Base-by-base conservation (phyloP, 495 filamentous ascomycete genomes). In the Viridothelium virens region DNA sequence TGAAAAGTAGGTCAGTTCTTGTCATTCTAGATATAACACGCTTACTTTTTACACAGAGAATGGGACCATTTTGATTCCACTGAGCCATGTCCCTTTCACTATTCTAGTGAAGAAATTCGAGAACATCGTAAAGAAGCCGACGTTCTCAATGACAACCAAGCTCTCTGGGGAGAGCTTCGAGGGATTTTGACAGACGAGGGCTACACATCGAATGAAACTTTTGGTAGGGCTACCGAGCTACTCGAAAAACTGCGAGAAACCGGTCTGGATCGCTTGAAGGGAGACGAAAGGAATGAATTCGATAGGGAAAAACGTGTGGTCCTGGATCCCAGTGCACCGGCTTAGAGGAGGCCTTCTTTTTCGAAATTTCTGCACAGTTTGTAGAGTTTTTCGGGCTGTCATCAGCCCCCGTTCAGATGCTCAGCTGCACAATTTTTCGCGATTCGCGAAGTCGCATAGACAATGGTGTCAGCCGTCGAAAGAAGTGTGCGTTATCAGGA, bases 31-130 rank as follows among this genome's bases (percentile, higher is more conserved):
- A n/a, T 61, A 41, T 12, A 38, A 11, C 48, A 50, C n/a, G 62
- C 62, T 68, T 31, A 68, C 63, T n/a, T 34, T 59, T 39, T 11
- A 38, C 44, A 25, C 37, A 69, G 68, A 38, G 65, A 69, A 44
- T 69, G 65, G 65, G 61, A 66, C 5, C 18, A 59, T 61, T 66
- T 63, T 59, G 33, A 47, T 61, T 65, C 65, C 46, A 53, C 56
- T 48, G 34, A 63, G 48, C 68, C 65, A 63, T 69, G 65, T 39
- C 65, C 65, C n/a, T 69, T 67, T 46, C 59, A 64, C 18, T 69
- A 63, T 48, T 66, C 61, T 1, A 48, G 33, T 25, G 56, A 66
- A 33, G 61, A 69, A 61, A 50, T 69, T 41, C 18, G 38, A 25
- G 14, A 66, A 64, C 61, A 63, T 44, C 39, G 41, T 6, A 53